These are phyloP conservation scores for Crithidia sp. DNA, from an alignment of 208 protist species.

Conservation along the genomic window DNA sequence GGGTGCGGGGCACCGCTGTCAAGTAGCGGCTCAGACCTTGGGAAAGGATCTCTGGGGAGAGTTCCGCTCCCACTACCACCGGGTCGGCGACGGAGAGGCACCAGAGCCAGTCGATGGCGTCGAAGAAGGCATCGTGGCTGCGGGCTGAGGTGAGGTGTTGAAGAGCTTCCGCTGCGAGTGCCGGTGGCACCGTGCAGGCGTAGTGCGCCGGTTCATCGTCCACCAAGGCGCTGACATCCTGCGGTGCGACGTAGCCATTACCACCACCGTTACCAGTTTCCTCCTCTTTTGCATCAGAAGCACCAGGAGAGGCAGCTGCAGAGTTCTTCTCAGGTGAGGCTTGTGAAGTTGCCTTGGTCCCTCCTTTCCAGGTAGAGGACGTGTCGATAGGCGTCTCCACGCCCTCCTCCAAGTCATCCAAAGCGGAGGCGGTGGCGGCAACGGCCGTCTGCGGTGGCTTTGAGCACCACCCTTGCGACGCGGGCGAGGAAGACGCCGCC, in stretches of 20 bases:
- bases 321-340: too few relatives aligned
- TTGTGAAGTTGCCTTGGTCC: too few relatives aligned
- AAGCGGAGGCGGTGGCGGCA: neutral
- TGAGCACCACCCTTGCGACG: neutral
- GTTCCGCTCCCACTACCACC: conserved; percentile 29
- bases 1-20: conserved; percentile 45
- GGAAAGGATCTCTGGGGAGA: conserved; percentile 40
- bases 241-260: neutral
- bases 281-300: too few relatives aligned
- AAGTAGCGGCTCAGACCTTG: conserved; percentile 63
- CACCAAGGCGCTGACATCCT: conserved; percentile 48
- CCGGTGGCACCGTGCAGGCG: conserved; percentile 38
- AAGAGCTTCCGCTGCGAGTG: conserved; percentile 36
- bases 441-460: neutral
- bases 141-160: conserved; percentile 35
- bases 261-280: neutral
- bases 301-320: too few relatives aligned
- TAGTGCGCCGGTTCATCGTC: conserved; percentile 42
- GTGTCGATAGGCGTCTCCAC: neutral
- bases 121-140: conserved; percentile 75
- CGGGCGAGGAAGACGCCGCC: neutral
- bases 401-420: conserved; percentile 32
- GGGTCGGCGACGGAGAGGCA: conserved; percentile 68
- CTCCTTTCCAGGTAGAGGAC: too few relatives aligned
- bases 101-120: conserved; percentile 68